phyloP scores from a whole-genome alignment of 768 basidiomycete genomes.

The Termitomyces heimii region DNA sequence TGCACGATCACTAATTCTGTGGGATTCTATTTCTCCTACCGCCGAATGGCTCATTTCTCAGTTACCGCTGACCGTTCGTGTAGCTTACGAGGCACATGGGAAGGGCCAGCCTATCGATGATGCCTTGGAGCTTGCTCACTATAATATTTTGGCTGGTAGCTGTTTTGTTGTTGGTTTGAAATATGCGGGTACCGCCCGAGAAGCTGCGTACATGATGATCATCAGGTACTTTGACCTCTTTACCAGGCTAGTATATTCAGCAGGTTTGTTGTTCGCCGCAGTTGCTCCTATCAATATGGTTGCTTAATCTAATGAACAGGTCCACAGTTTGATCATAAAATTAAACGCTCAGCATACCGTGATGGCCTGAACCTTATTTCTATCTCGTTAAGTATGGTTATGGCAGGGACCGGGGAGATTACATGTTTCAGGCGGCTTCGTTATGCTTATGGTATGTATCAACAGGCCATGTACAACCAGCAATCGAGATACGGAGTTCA shows the following conservation, averaged over 20 bases:
- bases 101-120: slow-evolving; percentile 53
- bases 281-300: not conserved
- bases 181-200: slow-evolving; percentile 89
- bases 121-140: slow-evolving; percentile 82
- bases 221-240: slow-evolving; percentile 80
- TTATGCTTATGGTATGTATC: slow-evolving; percentile 85
- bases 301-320: slow-evolving; percentile 34
- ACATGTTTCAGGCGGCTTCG: slow-evolving; percentile 83
- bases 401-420: slow-evolving; percentile 96
- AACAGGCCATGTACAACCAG: slow-evolving; percentile 52
- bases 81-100: slow-evolving; percentile 49
- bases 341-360: slow-evolving; percentile 81
- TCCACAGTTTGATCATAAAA: slow-evolving; percentile 78
- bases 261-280: slow-evolving; percentile 39
- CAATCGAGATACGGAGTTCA: slow-evolving; percentile 84
- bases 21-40: slow-evolving; percentile 70
- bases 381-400: slow-evolving; percentile 83
- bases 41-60: slow-evolving; percentile 68
- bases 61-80: slow-evolving; percentile 61
- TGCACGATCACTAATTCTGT: slow-evolving; percentile 77
- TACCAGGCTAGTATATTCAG: slow-evolving; percentile 61
- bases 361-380: slow-evolving; percentile 88
- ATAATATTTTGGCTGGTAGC: slow-evolving; percentile 84
- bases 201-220: slow-evolving; percentile 81
- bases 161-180: slow-evolving; percentile 92